A percentile compares a stretch with the other conserved stretches of the same genome.
Conservation (phyloP, 352 stramenopile genomes). For the Pythium aquatile region DNA sequence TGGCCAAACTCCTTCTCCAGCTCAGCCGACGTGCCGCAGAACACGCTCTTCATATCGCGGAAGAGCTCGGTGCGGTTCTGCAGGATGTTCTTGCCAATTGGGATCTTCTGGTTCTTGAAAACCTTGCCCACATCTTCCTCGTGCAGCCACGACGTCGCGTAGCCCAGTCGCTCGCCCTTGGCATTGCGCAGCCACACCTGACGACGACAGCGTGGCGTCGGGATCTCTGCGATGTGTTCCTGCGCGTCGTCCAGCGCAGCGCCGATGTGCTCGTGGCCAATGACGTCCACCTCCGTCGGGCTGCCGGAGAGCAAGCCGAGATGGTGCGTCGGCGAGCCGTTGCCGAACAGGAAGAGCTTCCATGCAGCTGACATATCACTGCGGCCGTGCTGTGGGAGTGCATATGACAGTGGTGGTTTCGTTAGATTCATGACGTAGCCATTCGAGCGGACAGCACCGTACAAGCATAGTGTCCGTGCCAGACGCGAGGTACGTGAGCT, state of each 20-base stretch:
- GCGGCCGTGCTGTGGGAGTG: constrained; percentile 39
- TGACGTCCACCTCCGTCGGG: constrained; percentile 76
- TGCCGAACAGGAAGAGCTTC: constrained; percentile 80
- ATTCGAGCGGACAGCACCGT: constrained; percentile 1
- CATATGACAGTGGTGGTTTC: background rate
- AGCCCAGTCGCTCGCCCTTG: constrained; percentile 68
- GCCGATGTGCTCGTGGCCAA: constrained; percentile 57
- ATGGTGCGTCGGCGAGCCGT: constrained; percentile 81
- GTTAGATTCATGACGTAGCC: background rate
- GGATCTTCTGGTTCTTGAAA: constrained; percentile 78
- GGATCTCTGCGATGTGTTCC: constrained; percentile 45
- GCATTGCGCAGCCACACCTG: constrained; percentile 81
- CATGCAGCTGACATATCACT: constrained; percentile 66
- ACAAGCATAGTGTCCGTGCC: constrained; percentile 49
- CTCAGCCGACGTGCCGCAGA: constrained; percentile 51
- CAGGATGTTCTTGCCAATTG: constrained; percentile 82
- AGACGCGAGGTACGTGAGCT: constrained; percentile 27
- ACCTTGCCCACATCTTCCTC: constrained; percentile 63
- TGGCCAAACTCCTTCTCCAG: constrained; percentile 66
- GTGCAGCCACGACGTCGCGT: constrained; percentile 78
- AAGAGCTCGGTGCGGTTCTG: constrained; percentile 84
- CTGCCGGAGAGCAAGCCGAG: constrained; percentile 73
- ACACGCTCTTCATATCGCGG: constrained; percentile 83
- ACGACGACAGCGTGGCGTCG: constrained; percentile 54
- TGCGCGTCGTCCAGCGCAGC: constrained; percentile 40